Conservation (phyloP, 1,284 basidiomycete species). For the Cutaneotrichosporon curvatum region DNA sequence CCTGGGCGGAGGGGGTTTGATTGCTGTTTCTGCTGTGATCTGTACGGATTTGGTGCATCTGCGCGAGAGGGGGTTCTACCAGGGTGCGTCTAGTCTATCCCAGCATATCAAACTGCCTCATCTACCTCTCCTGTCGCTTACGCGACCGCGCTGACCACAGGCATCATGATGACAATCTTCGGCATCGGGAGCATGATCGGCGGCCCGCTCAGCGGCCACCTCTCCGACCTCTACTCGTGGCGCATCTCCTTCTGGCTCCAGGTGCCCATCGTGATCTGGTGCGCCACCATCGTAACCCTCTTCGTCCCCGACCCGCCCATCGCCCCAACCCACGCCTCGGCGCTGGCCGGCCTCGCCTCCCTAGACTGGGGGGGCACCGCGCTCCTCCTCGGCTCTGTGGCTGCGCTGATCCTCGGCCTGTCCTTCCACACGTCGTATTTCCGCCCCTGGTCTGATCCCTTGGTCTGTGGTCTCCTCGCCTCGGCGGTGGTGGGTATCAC, state of each 20-base stretch:
- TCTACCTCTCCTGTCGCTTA: no score
- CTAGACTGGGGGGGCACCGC: slow-evolving; percentile 39
- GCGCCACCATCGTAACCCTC: slow-evolving; percentile 24
- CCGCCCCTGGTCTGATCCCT: slow-evolving; percentile 63
- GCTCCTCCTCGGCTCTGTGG: slow-evolving; percentile 63
- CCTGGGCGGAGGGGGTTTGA: slow-evolving; percentile 44
- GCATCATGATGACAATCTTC: slow-evolving; percentile 45
- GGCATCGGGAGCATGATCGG: slow-evolving; percentile 40
- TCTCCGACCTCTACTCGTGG: slow-evolving; percentile 42
- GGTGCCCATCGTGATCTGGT: slow-evolving; percentile 32
- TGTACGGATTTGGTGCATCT: slow-evolving; percentile 44
- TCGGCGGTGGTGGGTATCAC: slow-evolving; percentile 52
- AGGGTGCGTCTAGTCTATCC: slow-evolving; percentile 42
- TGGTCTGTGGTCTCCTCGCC: slow-evolving; percentile 60
- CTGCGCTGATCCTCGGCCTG: slow-evolving; percentile 66
- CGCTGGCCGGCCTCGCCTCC: slow-evolving; percentile 26
- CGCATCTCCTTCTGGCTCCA: slow-evolving; percentile 40
- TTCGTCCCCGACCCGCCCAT: slow-evolving; percentile 36
- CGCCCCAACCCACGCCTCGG: slow-evolving; percentile 30
- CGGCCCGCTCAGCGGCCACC: slow-evolving; percentile 40
- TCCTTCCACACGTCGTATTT: slow-evolving; percentile 76
- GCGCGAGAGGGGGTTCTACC: slow-evolving; percentile 44
- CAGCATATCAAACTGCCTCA: no score
- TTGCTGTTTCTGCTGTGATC: slow-evolving; percentile 44
- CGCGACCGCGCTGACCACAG: slow-evolving; percentile 12